These are phyloP conservation scores for Phytophthora quininea DNA, from an alignment of 352 stramenopile species.

Conservation along the genomic window DNA sequence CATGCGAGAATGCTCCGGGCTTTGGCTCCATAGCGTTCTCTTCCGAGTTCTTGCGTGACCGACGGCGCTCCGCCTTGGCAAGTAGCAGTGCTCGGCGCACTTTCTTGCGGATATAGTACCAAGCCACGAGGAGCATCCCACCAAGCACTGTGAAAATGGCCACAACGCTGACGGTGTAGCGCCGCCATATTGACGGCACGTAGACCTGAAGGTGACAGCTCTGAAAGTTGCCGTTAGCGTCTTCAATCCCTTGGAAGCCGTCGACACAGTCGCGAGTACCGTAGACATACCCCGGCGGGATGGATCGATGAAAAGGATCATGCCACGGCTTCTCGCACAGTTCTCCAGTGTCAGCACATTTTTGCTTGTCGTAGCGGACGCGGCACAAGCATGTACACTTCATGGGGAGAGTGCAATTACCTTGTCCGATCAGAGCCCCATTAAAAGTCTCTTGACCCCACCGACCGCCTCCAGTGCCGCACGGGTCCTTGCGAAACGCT, in stretches of 20 bases:
- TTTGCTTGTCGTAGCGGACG: constrained; percentile 66
- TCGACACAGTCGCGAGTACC: constrained; percentile 91
- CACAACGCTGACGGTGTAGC: constrained; percentile 84
- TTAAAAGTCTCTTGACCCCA: constrained; percentile 79
- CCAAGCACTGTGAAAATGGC: constrained; percentile 72
- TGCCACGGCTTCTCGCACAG: constrained; percentile 87
- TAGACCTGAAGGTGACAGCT: constrained; percentile 97
- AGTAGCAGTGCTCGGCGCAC: constrained; percentile 79
- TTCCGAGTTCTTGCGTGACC: constrained; percentile 79
- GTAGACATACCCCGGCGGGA: constrained; percentile 91
- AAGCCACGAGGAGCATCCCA: constrained; percentile 75
- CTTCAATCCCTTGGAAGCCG: constrained; percentile 94
- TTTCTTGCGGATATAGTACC: constrained; percentile 86
- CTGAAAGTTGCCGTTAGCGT: constrained; percentile 88
- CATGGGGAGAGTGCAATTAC: constrained; percentile 93
- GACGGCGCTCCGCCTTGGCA: constrained; percentile 91
- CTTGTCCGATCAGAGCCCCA: constrained; percentile 77
- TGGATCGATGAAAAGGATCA: constrained; percentile 71
- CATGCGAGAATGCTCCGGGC: constrained; percentile 57
- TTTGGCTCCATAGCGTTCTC: constrained; percentile 54
- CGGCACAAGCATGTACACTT: constrained; percentile 93
- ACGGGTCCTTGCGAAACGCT: constrained; percentile 95
- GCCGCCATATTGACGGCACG: constrained; percentile 85
- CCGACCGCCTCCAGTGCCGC: constrained; percentile 79
- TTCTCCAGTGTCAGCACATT: constrained; percentile 75